phyloP scores from a whole-genome alignment of 371 early-diverging fungal genomes.

The Chytridium lagenaria region DNA sequence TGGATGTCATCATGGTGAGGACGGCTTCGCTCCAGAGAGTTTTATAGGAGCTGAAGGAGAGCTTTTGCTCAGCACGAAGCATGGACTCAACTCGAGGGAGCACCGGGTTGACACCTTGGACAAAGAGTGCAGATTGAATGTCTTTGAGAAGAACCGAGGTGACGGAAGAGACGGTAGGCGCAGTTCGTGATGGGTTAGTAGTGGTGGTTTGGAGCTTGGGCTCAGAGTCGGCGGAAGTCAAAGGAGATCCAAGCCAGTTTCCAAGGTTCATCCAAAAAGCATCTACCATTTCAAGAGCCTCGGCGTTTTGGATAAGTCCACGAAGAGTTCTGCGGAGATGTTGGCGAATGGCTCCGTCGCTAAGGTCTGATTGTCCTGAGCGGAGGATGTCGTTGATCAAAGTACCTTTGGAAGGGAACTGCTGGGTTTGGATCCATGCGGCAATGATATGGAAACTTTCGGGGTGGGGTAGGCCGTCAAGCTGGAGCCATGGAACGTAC shows the following conservation, averaged over 20 bases:
- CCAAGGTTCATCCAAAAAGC: not conserved
- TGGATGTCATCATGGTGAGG: not conserved
- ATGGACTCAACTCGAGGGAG: not conserved
- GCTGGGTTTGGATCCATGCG: not conserved
- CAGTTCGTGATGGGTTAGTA: not conserved
- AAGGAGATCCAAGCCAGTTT: not conserved
- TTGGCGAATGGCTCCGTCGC: not conserved
- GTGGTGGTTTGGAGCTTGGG: not conserved
- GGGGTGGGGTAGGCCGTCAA: constrained; percentile 8
- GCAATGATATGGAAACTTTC: not conserved
- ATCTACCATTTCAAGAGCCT: not conserved
- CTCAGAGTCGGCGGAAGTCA: not conserved
- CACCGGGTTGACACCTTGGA: not conserved
- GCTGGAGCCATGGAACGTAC: not conserved
- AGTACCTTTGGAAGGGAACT: not conserved
- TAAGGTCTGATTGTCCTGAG: not conserved
- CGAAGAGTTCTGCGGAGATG: not conserved
- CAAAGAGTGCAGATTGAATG: not conserved
- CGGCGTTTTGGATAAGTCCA: not conserved
- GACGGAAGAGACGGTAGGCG: not conserved
- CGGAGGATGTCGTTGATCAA: not conserved
- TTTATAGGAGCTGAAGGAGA: too few species aligned
- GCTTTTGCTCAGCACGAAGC: too few species aligned
- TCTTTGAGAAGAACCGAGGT: not conserved
- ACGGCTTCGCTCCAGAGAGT: constrained; percentile 1